Evolutionary conservation across 306 rosid genomes (phyloP), one percentile per base, ranked within the genome.

Genomic region (Fagus crenata): DNA sequence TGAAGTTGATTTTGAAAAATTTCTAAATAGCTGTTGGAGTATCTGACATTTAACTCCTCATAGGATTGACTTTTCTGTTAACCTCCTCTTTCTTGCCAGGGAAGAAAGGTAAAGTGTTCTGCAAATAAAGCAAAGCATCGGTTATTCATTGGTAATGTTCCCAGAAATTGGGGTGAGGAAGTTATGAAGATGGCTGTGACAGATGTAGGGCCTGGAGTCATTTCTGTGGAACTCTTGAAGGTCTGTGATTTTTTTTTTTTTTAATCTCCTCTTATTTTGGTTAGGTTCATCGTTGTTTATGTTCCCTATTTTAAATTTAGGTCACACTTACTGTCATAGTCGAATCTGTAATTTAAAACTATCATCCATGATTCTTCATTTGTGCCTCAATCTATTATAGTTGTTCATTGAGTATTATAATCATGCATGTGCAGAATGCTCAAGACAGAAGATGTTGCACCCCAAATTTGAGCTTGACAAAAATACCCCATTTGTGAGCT

Each of bases 131-230:
- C 87, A 58, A 89, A 89, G 85, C 89, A 88, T 72, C 76, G 81
- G 69, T 79, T 91, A 77, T 91, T 88, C 83, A 88, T 91, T 59
- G 94, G 92, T 41, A 89, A 89, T 81, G 85, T 91, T 75, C 97
- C 97, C 46, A 89, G 80, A 81, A 75, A 36, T 41, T 91, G 97
- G 97, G 87, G 81, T 6, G 86, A 82, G 61, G 83, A 81, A 36
- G 83, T 88, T 77, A 72, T 91, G 90, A 85, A 77, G 87, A 88
- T 77, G 72, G 86, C 64, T 60, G 86, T 91, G 49, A 73, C 78
- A 22, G 79, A 64, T 18, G 46, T 84, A 81, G 92, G 97, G 12
- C 94, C 92, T n/a, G 92, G 97, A 75, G 88, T 89, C 13, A 75
- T 76, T 78, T 67, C 87, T 76, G 84, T 89, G 69, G 92, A 89